Evolutionary conservation across 306 rosid genomes (phyloP).

Genomic region (Prunus campanulata): DNA sequence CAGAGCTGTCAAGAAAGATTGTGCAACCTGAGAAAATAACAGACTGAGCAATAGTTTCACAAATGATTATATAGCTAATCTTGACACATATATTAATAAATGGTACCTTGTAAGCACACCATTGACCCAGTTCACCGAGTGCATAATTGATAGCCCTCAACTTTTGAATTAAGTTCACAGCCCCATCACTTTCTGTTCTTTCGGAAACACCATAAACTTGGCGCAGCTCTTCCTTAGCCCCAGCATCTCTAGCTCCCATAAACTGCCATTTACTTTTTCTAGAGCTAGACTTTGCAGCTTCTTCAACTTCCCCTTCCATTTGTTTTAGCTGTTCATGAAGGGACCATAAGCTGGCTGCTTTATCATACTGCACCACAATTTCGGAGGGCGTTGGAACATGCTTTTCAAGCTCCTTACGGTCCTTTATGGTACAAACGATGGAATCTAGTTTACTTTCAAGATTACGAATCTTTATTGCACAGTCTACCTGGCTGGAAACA

Average conservation of each 20-base stretch:
- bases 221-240: conserved; percentile 92
- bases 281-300: conserved; percentile 90
- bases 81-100: conserved; percentile 12
- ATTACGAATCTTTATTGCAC: conserved; percentile 97
- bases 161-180: conserved; percentile 91
- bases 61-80: conserved; percentile 19
- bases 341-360: conserved; percentile 90
- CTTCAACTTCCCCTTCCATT: conserved; percentile 96
- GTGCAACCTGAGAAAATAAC: conserved; percentile 72
- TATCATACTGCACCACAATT: conserved; percentile 85
- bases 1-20: conserved; percentile 87
- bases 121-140: conserved; percentile 97
- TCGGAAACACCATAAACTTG: conserved; percentile 99
- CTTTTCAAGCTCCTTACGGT: conserved; percentile 95
- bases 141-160: conserved; percentile 97
- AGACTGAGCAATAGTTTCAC: conserved; percentile 4
- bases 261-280: conserved; percentile 99
- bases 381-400: conserved; percentile 99
- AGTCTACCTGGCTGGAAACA: conserved; percentile 94
- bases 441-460: conserved; percentile 99
- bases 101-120: conserved; percentile 93
- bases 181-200: conserved; percentile 98
- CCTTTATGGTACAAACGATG: conserved; percentile 89
- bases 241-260: conserved; percentile 99
- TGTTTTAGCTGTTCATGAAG: conserved; percentile 94